Conservation (phyloP, 2,329 filamentous ascomycete species). For the Phialophora tarda region DNA sequence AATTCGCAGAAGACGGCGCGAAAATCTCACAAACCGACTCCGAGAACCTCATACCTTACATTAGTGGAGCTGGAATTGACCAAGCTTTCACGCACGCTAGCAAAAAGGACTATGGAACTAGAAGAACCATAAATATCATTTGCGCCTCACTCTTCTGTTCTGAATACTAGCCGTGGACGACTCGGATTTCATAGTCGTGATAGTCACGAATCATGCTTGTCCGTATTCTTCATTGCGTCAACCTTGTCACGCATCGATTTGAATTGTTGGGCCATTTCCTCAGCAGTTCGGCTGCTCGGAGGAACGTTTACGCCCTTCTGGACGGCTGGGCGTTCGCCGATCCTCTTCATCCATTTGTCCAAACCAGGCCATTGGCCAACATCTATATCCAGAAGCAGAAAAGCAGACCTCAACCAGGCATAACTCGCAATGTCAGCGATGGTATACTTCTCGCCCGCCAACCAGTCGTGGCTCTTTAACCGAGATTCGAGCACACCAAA, state of each 20-base stretch:
- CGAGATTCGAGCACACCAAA: slow-evolving; percentile 54
- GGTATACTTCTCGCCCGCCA: slow-evolving; percentile 55
- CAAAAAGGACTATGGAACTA: no score
- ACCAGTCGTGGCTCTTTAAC: slow-evolving; percentile 49
- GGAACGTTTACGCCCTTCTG: slow-evolving; percentile 23
- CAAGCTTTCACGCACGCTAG: no score
- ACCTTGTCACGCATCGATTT: slow-evolving; percentile 1
- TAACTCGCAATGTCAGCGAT: slow-evolving; percentile 56
- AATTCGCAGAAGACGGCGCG: no score
- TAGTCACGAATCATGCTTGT: slow-evolving; percentile 6
- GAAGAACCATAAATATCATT: no score
- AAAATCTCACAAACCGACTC: no score
- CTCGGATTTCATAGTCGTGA: neutral
- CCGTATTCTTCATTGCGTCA: slow-evolving; percentile 2
- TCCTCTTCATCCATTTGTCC: slow-evolving; percentile 43
- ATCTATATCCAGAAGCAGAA: slow-evolving; percentile 42
- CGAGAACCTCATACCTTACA: no score
- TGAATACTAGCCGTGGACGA: no score
- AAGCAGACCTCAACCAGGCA: slow-evolving; percentile 47
- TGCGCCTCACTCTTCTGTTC: no score
- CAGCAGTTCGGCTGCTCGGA: neutral
- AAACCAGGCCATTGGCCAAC: slow-evolving; percentile 41
- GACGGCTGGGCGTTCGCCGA: slow-evolving; percentile 42
- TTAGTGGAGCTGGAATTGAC: no score
- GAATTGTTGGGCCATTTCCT: neutral